A percentile compares a stretch with the other conserved stretches of the same genome.
Conservation (phyloP, 257 asterid genomes). For the Voacanga thouarsii region DNA sequence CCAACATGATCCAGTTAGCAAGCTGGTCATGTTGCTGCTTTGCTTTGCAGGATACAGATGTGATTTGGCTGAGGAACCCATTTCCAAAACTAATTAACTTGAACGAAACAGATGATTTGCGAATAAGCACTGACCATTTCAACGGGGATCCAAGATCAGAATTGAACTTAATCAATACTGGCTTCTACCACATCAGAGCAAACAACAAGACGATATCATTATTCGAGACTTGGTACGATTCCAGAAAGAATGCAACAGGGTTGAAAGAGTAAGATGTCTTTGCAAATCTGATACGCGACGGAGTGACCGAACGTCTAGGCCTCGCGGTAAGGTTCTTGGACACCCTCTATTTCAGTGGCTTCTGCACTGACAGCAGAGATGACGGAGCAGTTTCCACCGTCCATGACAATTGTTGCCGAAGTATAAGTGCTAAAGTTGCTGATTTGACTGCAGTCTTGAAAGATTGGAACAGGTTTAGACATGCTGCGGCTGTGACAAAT, state of each 20-base stretch:
- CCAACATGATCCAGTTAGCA: neutral
- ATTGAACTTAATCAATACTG: constrained; percentile 50
- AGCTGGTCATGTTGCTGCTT: neutral
- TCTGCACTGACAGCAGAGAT: constrained; percentile 42
- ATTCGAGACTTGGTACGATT: constrained; percentile 51
- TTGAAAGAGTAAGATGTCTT: constrained; percentile 71
- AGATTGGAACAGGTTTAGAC: constrained; percentile 57
- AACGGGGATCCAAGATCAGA: constrained; percentile 39
- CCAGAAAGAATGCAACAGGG: constrained; percentile 34
- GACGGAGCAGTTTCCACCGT: constrained; percentile 39
- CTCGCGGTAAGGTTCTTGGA: constrained; percentile 34
- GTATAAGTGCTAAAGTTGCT: constrained; percentile 51
- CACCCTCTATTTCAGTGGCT: constrained; percentile 53
- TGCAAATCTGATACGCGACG: constrained; percentile 21
- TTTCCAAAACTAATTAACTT: constrained; percentile 29
- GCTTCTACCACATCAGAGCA: constrained; percentile 53
- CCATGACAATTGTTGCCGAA: constrained; percentile 70
- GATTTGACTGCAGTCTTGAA: constrained; percentile 48
- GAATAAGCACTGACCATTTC: constrained; percentile 53
- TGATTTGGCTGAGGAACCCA: constrained; percentile 70
- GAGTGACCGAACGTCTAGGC: constrained; percentile 19
- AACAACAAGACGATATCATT: constrained; percentile 46
- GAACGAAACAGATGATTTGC: constrained; percentile 39
- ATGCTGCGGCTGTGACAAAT: neutral
- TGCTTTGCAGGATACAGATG: constrained; percentile 48